Evolutionary conservation across 352 stramenopile species (phyloP), one percentile per base, ranked within the genome.

Genomic region (Globisporangium apiculatum): DNA sequence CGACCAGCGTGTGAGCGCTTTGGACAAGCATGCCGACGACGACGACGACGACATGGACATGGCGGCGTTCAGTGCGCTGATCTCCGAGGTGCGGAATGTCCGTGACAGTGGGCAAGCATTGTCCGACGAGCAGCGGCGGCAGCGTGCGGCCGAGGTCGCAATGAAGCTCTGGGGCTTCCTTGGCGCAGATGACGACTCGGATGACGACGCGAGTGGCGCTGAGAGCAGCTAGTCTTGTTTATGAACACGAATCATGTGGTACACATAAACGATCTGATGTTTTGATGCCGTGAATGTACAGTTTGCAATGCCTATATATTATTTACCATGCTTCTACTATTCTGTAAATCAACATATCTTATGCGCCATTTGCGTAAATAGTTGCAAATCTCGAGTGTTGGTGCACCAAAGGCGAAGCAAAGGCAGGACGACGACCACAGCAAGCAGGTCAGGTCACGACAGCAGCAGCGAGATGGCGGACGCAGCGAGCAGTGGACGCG

Each of bases 161-260:
- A 87, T 91, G 75, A 79, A 86, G 66, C 76, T 93, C 42, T 89
- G 75, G 79, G 80, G 61, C 57, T 69, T 87, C 53, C 57, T 93
- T 0, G 80, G 75, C 14, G 68, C 57, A 0, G 74, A 86, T 38
- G 73, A 80, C 31, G 68, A 74, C 24, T 31, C 24, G 24, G 24
- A 31, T 31, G 24, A 31, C 24, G 24, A 31, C 2, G 24, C 24
- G 24, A 67, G 60, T n/a, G 65, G 69, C 36, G 67, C 62, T 5
- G 57, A 75, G 36, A 65, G 68, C n/a, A 5, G 41, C 24, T 31
- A 31, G 24, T 31, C 24, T 31, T 31, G 24, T 31, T 31, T 31
- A 31, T 31, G 24, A 31, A 31, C 24, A 31, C 24, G 24, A 31
- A 31, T 3, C 24, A 31, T 3, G 24, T 31, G 24, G 24, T 31